These are phyloP conservation scores for Pichia sp. DNA, from an alignment of 1,139 yeast genomes.

Conservation along the genomic window DNA sequence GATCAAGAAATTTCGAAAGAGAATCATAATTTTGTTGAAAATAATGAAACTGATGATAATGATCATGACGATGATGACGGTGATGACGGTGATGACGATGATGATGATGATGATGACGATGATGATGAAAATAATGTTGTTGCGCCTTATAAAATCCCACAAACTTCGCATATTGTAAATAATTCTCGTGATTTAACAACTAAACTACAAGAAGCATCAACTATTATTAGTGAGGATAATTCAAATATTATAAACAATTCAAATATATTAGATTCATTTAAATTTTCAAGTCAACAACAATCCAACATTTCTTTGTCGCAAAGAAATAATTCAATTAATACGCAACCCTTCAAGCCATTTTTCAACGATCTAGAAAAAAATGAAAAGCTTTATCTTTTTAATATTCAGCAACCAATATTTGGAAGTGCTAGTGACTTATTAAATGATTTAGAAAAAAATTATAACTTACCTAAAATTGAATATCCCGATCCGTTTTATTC, in stretches of 20 bases:
- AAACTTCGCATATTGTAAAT: background rate
- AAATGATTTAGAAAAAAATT: slow-evolving; percentile 20
- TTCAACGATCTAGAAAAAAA: background rate
- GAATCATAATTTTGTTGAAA: background rate
- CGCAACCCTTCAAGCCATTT: background rate
- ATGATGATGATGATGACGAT: background rate
- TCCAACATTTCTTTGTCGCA: background rate
- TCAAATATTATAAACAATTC: background rate
- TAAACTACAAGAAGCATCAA: slow-evolving; percentile 8
- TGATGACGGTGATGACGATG: background rate
- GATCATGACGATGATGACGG: background rate
- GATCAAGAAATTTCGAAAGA: background rate
- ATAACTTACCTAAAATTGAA: slow-evolving; percentile 45
- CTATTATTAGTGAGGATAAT: background rate
- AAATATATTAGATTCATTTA: background rate
- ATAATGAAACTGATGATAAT: background rate
- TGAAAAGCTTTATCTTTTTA: slow-evolving; percentile 3
- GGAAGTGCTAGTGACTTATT: slow-evolving; percentile 12
- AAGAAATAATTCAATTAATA: background rate
- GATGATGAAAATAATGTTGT: background rate
- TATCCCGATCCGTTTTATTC: slow-evolving; percentile 63
- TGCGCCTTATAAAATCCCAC: background rate
- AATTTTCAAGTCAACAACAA: background rate
- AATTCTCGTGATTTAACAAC: background rate
- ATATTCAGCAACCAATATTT: slow-evolving; percentile 17